Evolutionary conservation across 768 basidiomycete species (phyloP).

Genomic region (Lactifluus subvellereus): DNA sequence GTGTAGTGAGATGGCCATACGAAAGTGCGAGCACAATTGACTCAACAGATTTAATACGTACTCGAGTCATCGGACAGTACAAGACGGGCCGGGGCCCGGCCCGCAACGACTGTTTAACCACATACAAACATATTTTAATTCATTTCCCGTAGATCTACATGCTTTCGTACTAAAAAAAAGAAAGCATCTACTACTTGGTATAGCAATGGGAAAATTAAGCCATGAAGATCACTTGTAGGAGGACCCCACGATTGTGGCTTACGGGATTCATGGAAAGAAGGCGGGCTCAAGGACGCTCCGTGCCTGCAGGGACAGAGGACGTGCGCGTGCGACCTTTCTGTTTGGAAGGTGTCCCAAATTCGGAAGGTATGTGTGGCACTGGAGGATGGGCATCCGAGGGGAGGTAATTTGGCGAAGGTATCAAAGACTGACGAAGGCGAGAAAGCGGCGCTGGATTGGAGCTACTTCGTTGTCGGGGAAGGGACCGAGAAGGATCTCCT

Average conservation of each 20-base stretch:
- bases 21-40: neutral
- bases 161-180: neutral
- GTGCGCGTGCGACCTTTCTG: neutral
- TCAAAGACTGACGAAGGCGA: constrained; percentile 8
- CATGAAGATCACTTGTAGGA: neutral
- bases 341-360: neutral
- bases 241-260: neutral
- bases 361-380: constrained; percentile 20
- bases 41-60: neutral
- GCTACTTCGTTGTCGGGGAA: constrained; percentile 5
- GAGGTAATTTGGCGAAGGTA: neutral
- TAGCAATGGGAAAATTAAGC: neutral
- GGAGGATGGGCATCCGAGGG: constrained; percentile 3
- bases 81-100: neutral
- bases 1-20: constrained; percentile 16
- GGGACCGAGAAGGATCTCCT: constrained; percentile 4
- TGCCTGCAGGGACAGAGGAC: neutral
- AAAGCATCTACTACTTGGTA: constrained; percentile 5
- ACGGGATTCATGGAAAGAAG: neutral
- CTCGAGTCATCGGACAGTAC: neutral
- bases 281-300: neutral
- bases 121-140: neutral
- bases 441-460: constrained; percentile 18
- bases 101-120: neutral
- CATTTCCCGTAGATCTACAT: neutral